phyloP scores from a whole-genome alignment of 805 yeast genomes.

The Saccharomycopsis guyanensis region DNA sequence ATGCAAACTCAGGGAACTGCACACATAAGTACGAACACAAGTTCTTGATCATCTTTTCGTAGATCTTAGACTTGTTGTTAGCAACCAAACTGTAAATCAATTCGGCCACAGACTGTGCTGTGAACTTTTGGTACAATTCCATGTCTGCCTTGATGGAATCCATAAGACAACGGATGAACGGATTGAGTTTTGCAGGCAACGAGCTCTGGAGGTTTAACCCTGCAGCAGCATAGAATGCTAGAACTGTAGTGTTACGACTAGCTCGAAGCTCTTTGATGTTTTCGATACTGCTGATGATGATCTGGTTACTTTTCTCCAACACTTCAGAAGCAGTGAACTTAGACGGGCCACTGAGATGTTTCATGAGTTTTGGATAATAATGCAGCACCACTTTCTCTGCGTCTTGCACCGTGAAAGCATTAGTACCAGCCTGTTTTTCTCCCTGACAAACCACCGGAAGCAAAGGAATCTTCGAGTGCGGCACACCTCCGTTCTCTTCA shows the following conservation, averaged over 20 bases:
- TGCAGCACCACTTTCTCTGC: conserved; percentile 66
- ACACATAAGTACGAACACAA: conserved; percentile 90
- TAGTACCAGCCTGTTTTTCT: conserved; percentile 88
- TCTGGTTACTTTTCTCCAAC: conserved; percentile 68
- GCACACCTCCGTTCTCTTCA: conserved; percentile 65
- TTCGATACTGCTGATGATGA: conserved; percentile 56
- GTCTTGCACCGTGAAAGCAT: conserved; percentile 73
- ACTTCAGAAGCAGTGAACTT: conserved; percentile 66
- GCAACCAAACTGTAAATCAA: conserved; percentile 53
- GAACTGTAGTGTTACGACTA: conserved; percentile 49
- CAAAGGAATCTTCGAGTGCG: conserved; percentile 66
- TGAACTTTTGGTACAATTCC: conserved; percentile 54
- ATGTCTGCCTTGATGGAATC: conserved; percentile 81
- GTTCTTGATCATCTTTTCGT: conserved; percentile 84
- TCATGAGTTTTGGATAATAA: conserved; percentile 57
- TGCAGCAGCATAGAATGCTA: conserved; percentile 75
- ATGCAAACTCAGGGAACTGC: conserved; percentile 86
- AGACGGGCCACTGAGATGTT: conserved; percentile 55
- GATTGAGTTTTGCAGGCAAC: conserved; percentile 83
- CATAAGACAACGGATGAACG: conserved; percentile 84
- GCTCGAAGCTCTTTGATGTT: conserved; percentile 52
- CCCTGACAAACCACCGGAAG: conserved; percentile 90
- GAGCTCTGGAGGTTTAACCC: conserved; percentile 37
- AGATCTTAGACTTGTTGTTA: conserved; percentile 58
- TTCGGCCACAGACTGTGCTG: conserved; percentile 61